Evolutionary conservation across 805 yeast genomes (phyloP).

Genomic region (Grigorovia yakushimaensis): DNA sequence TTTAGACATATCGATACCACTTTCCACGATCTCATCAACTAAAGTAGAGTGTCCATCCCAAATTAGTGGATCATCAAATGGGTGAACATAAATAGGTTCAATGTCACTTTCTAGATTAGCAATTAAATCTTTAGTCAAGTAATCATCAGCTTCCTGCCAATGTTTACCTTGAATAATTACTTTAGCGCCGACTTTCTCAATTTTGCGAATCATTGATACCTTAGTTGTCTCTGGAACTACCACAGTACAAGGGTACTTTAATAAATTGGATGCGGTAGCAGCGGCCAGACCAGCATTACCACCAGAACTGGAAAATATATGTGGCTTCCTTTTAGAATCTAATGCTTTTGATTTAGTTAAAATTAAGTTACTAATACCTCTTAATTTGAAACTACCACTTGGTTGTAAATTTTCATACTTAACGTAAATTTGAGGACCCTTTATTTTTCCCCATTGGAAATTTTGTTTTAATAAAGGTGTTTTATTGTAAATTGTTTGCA

Average conservation of each 20-base stretch:
- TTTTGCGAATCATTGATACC: slow-evolving; percentile 34
- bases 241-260: slow-evolving; percentile 38
- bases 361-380: slow-evolving; percentile 45
- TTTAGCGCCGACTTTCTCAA: slow-evolving; percentile 35
- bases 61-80: slow-evolving; percentile 40
- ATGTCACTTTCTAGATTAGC: slow-evolving; percentile 9
- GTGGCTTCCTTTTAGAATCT: slow-evolving; percentile 27
- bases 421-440: slow-evolving; percentile 33
- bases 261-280: slow-evolving; percentile 35
- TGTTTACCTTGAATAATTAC: slow-evolving; percentile 38
- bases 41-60: slow-evolving; percentile 48
- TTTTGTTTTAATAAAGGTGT: slow-evolving; percentile 17
- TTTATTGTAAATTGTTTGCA: slow-evolving; percentile 17
- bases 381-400: slow-evolving; percentile 46
- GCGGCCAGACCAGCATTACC: slow-evolving; percentile 42
- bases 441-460: slow-evolving; percentile 8
- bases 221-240: slow-evolving; percentile 48
- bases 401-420: slow-evolving; percentile 48
- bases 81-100: slow-evolving; percentile 43
- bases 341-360: slow-evolving; percentile 27
- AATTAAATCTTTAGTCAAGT: slow-evolving; percentile 27
- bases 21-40: slow-evolving; percentile 35
- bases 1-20: slow-evolving; percentile 11
- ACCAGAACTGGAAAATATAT: slow-evolving; percentile 44
- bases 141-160: slow-evolving; percentile 43